Base-by-base conservation (phyloP, 1,139 yeast genomes). In the Tardiomyces digboiensis region DNA sequence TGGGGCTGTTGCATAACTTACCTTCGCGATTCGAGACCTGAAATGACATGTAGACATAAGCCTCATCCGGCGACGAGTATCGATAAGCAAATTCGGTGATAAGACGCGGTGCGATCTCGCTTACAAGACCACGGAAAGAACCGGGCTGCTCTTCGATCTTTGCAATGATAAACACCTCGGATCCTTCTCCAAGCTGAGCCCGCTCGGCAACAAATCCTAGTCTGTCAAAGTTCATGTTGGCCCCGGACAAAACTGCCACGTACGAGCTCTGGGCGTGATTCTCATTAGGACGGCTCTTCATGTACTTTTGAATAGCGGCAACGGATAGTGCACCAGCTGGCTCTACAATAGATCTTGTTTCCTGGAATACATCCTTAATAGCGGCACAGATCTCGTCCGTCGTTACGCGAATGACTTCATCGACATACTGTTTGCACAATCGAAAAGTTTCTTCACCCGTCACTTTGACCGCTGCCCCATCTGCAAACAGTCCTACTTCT, bases 321-420 rank as follows among this genome's bases (percentile, higher is more conserved):
- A 91, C 96, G 1, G 94, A 74, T 60, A 93, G 74, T 0, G 97
- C 98, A 49, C 99, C 99, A 1, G 97, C 83, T 10, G 99, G 99
- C 66, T 91, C 99, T 37, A 88, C 86, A 50, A 91, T 79, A 55
- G 89, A 78, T 64, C 99, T 76, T 0, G 98, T 89, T 57, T 93
- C 99, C 62, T 87, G 95, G 60, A 91, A 91, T 39, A 91, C 80
- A 60, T 91, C 99, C 64, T 91, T 91, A 53, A 91, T 88, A 38
- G 97, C 97, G 33, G 98, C 98, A 70, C 97, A 86, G 47, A 91
- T 79, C 67, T 91, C 98, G 64, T 91, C 99, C 12, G 98, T 91
- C 58, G 77, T 74, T 6, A 91, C 97, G 41, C 78, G 73, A 10
- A 91, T 82, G 41, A 91, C 82, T 52, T 89, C 97, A 60, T 93